Base-by-base conservation (phyloP, 352 stramenopile species). In the Phytophthora citrophthora region DNA sequence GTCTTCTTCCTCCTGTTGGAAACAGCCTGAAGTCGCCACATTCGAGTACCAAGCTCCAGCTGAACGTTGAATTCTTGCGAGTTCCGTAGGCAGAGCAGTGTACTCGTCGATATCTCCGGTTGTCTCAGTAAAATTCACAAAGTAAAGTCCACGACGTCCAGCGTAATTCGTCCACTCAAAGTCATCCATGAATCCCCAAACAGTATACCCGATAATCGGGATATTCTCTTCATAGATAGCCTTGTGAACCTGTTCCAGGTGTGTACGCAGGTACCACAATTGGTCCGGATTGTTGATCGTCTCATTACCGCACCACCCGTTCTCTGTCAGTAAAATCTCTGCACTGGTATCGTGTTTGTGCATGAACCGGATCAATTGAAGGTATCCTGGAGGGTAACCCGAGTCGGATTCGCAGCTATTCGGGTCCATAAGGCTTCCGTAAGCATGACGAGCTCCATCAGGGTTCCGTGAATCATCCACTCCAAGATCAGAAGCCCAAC, bases 171-270 rank as follows among this genome's bases (percentile, higher is more conserved):
- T 67, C 68, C 68, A 76, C 52, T 76, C 63, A 16, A 72, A 76
- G 26, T 57, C 40, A 48, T 76, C 68, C 49, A 73, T 56, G n/a
- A 76, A 67, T 24, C 77, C 90, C 95, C 95, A 98, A 13, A 88
- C 91, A 67, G 94, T 98, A 71, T 98, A 98, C 2, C 89, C 92
- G 46, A 84, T 73, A 31, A 98, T 68, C 18, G 76, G 70, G 48
- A 91, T 87, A 6, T 74, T 57, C 4, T 83, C 68, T 10, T 86
- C 61, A 8, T 65, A 68, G 32, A 86, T 73, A 7, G 75, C 79
- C 51, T 73, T 76, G 61, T 85, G 74, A 16, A 89, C 81, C 50
- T 87, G 73, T 29, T 85, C 70, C 3, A 90, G 18, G 44, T 83
- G 76, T 5, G 56, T 69, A 24, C 81, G 77, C 34, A 72, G 79